These are phyloP conservation scores for Colletotrichum lentis DNA, from an alignment of 2,329 filamentous ascomycete genomes.

Conservation along the genomic window DNA sequence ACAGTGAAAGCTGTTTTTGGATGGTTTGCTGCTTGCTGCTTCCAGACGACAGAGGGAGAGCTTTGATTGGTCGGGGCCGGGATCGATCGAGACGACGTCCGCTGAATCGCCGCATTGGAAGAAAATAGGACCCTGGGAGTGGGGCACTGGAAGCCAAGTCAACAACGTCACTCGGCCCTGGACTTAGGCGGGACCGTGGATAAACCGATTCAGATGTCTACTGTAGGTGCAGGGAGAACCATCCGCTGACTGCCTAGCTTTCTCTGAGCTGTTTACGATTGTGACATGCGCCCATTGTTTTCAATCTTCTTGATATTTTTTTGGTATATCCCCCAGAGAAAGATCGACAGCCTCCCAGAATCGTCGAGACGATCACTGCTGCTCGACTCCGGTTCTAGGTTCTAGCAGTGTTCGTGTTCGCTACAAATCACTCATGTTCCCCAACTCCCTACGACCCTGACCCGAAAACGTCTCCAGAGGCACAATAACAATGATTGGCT, in stretches of 20 bases:
- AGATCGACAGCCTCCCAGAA: not conserved
- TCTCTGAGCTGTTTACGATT: not conserved
- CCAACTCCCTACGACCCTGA: not conserved
- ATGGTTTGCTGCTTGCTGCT: slow-evolving; percentile 7
- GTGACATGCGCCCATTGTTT: not conserved
- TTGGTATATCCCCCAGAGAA: not conserved
- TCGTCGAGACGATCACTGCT: not conserved
- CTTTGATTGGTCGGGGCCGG: slow-evolving; percentile 24
- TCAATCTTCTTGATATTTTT: not conserved
- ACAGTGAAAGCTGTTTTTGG: slow-evolving; percentile 7
- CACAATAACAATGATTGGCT: not conserved
- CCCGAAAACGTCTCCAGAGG: slow-evolving; percentile 4
- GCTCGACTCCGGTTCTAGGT: not conserved
- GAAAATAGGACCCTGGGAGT: slow-evolving; percentile 32
- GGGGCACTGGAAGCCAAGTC: slow-evolving; percentile 33
- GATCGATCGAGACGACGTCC: slow-evolving; percentile 28
- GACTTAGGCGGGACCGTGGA: slow-evolving; percentile 17
- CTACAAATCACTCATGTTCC: slow-evolving; percentile 1
- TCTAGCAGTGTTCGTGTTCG: not conserved
- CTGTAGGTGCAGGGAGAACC: not conserved
- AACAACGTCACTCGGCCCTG: slow-evolving; percentile 38
- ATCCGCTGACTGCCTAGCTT: not conserved
- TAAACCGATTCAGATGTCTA: slow-evolving; percentile 17
- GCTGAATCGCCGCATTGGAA: slow-evolving; percentile 35
- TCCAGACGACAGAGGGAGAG: not conserved